phyloP scores from a whole-genome alignment of 2,329 filamentous ascomycete species.

The Mollisia scopiformis region DNA sequence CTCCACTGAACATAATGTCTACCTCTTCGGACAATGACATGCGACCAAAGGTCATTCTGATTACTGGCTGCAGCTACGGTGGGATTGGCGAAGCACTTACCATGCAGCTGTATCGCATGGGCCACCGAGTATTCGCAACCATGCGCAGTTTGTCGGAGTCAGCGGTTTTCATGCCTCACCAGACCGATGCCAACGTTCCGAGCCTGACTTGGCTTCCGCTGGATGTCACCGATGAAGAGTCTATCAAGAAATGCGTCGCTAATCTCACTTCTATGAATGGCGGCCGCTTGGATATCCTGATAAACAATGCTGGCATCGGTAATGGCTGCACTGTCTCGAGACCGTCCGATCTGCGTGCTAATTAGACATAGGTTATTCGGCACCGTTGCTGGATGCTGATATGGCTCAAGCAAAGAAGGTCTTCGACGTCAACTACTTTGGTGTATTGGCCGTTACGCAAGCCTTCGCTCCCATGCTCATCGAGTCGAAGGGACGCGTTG shows the following conservation, averaged over 20 bases:
- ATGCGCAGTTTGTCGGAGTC: conserved; percentile 40
- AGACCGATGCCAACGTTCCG: too few species aligned
- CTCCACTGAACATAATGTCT: not conserved
- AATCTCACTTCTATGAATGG: conserved; percentile 36
- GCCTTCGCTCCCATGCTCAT: conserved; percentile 33
- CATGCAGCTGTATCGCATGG: conserved; percentile 37
- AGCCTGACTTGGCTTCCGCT: conserved; percentile 36
- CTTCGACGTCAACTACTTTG: conserved; percentile 37
- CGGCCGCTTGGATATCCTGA: conserved; percentile 40
- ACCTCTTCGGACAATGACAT: not conserved
- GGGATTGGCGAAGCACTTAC: conserved; percentile 43
- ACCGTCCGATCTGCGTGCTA: not conserved
- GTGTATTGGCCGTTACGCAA: conserved; percentile 31
- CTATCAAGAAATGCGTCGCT: conserved; percentile 36
- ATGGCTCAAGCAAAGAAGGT: conserved; percentile 28
- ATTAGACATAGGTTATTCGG: not conserved
- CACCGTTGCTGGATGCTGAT: conserved; percentile 30
- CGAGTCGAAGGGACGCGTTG: conserved; percentile 30
- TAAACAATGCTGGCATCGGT: conserved; percentile 8
- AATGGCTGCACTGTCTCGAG: not conserved
- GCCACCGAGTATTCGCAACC: conserved; percentile 42
- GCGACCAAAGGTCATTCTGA: conserved; percentile 28
- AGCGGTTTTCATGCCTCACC: too few species aligned
- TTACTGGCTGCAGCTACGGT: conserved; percentile 42
- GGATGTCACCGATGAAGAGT: conserved; percentile 41